Evolutionary conservation across 257 asterid species (phyloP).

Genomic region (Solanum lycopersicoides): DNA sequence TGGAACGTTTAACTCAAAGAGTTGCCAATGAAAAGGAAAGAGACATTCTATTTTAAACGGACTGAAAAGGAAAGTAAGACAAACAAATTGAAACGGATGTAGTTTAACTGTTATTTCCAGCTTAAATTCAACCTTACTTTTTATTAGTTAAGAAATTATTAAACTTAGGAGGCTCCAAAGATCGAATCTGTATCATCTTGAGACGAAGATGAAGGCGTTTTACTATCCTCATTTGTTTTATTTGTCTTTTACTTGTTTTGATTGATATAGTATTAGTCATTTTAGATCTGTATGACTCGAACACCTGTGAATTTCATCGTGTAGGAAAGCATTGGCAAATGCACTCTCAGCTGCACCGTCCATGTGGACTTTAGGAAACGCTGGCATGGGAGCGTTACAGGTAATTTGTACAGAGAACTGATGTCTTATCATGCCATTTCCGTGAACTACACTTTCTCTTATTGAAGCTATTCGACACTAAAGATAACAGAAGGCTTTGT

Average conservation of each 20-base stretch:
- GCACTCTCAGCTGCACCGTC: slow-evolving; percentile 93
- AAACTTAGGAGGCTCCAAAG: background rate
- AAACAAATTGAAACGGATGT: background rate
- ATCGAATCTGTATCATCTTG: background rate
- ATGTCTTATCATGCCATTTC: background rate
- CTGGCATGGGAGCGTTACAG: slow-evolving; percentile 99
- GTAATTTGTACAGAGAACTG: slow-evolving; percentile 9
- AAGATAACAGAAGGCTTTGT: background rate
- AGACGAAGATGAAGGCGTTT: background rate
- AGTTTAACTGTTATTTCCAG: background rate
- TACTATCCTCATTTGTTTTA: background rate
- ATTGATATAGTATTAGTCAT: background rate
- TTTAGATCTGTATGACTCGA: background rate
- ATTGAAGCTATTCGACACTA: background rate
- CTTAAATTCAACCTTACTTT: background rate
- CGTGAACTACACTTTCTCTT: background rate
- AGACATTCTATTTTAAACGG: background rate
- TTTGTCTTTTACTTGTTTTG: background rate
- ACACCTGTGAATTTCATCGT: background rate
- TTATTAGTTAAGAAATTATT: background rate
- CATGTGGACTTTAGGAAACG: slow-evolving; percentile 96
- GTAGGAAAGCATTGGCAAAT: slow-evolving; percentile 88
- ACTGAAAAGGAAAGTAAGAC: background rate
- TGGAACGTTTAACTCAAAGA: no score
- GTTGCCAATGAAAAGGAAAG: no score